Percentiles rank a stretch among this genome's conserved stretches.
Conservation (phyloP, 257 asterid genomes). For the Solanum pennellii region DNA sequence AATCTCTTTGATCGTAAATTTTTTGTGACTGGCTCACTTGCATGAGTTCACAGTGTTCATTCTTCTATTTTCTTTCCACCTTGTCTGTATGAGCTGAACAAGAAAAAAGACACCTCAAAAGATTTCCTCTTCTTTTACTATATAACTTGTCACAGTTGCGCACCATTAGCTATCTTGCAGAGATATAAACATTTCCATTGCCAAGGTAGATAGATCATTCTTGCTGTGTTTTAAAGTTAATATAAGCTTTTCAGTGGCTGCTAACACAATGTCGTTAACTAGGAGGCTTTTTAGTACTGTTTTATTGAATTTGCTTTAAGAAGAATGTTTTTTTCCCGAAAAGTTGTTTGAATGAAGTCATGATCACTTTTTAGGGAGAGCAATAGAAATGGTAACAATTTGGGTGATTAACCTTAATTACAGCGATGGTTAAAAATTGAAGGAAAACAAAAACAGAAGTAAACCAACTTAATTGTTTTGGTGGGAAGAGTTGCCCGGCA, state of each 20-base stretch:
- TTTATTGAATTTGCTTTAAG: not conserved
- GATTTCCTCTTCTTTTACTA: not conserved
- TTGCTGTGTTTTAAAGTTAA: not conserved
- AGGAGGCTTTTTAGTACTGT: not conserved
- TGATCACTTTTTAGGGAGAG: not conserved
- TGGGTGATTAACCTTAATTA: not conserved
- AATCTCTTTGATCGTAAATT: not conserved
- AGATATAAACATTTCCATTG: not conserved
- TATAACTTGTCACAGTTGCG: not conserved
- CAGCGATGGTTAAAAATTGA: not conserved
- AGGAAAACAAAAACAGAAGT: not conserved
- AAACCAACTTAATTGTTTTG: not conserved
- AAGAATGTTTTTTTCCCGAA: not conserved
- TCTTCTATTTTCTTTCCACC: not conserved
- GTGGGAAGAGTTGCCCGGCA: not conserved
- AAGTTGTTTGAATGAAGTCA: not conserved
- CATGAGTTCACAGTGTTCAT: not conserved
- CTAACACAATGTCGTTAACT: not conserved
- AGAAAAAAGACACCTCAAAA: not conserved
- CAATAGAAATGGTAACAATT: not conserved
- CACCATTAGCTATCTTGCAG: not conserved
- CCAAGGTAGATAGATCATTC: not conserved
- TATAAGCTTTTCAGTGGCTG: not conserved
- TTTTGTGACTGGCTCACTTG: not conserved
- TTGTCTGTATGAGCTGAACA: not conserved